Conservation (phyloP, 805 yeast genomes). For the Wickerhamiella bombiphila region DNA sequence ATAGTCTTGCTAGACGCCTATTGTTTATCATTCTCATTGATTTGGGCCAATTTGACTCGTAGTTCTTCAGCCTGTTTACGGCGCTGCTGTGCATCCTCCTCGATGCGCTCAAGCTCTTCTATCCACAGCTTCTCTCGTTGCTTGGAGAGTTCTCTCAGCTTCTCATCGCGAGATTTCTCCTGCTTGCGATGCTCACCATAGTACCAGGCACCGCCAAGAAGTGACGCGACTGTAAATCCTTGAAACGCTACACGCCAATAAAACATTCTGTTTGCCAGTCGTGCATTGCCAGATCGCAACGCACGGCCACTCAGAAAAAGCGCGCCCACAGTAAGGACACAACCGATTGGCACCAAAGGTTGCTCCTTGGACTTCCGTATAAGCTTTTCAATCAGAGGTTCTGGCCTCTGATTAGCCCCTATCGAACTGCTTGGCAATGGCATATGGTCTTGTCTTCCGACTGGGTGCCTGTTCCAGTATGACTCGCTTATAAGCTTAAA, state of each 20-base stretch:
- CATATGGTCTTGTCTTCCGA: too few relatives aligned
- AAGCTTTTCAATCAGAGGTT: constrained; percentile 17
- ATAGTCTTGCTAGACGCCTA: too few relatives aligned
- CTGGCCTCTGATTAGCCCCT: constrained; percentile 10
- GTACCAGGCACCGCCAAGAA: constrained; percentile 56
- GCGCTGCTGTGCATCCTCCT: constrained; percentile 30
- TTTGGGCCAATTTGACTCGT: constrained; percentile 19
- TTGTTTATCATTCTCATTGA: not conserved
- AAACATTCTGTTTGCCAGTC: constrained; percentile 72
- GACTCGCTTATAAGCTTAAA: too few relatives aligned
- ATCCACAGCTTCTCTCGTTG: constrained; percentile 79
- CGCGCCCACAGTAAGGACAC: constrained; percentile 65
- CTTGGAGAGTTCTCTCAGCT: constrained; percentile 63
- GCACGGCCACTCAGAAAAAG: constrained; percentile 66
- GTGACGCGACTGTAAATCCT: constrained; percentile 66
- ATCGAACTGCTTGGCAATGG: constrained; percentile 12
- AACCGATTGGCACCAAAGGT: constrained; percentile 79
- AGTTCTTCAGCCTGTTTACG: constrained; percentile 13
- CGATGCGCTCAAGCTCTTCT: constrained; percentile 70
- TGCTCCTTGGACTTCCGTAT: constrained; percentile 53
- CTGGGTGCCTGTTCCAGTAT: too few relatives aligned
- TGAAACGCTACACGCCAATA: constrained; percentile 83
- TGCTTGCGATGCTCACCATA: constrained; percentile 34
- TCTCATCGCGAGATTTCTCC: constrained; percentile 37
- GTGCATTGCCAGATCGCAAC: constrained; percentile 53